Base-by-base conservation (phyloP, 2,329 filamentous ascomycete genomes). In the Iodosphaeria phyllophila region DNA sequence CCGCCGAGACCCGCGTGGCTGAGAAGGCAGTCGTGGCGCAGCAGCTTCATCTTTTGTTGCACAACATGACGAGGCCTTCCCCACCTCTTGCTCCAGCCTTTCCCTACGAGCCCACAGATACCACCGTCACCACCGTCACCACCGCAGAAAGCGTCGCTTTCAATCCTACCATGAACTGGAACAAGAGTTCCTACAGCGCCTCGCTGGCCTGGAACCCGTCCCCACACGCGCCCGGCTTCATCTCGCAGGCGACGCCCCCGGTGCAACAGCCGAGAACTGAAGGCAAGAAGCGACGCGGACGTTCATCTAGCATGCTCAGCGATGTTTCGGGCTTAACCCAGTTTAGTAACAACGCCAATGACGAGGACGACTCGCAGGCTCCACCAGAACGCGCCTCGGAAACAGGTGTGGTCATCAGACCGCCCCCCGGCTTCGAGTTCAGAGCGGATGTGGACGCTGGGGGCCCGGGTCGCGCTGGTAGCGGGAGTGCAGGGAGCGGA, bases 241-340 rank as follows among this genome's bases (percentile, higher is more conserved):
- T 49, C 8, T 39, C 47, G 5, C 33, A 49, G 15, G 46, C 30
- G 16, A 21, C 35, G 41, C 26, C 33, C 1, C 38, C 52, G 27
- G 38, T 48, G 8, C 38, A 46, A 37, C 35, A 45, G 33, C 31
- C 41, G 34, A 33, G 32, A 13, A 16, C 30, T n/a, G 25, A 26
- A 13, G 59, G 56, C 41, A 50, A 15, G 8, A 20, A 27, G 20
- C 23, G 16, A 4, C 20, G 68, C 22, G 67, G 65, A 13, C 61
- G 69, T 24, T 73, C 67, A 16, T 72, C 65, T 7, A 72, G 65
- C 29, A 74, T 74, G 69, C 58, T 74, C 3, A 73, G 67, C 38
- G 62, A 72, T 36, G 52, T 74, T 3, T 72, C 66, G n/a, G 67
- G 68, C 12, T 71, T 74, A 36, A 74, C 69, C 6, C 65, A 73